Conservation (phyloP, 768 basidiomycete species). For the Naganishia antarctica region DNA sequence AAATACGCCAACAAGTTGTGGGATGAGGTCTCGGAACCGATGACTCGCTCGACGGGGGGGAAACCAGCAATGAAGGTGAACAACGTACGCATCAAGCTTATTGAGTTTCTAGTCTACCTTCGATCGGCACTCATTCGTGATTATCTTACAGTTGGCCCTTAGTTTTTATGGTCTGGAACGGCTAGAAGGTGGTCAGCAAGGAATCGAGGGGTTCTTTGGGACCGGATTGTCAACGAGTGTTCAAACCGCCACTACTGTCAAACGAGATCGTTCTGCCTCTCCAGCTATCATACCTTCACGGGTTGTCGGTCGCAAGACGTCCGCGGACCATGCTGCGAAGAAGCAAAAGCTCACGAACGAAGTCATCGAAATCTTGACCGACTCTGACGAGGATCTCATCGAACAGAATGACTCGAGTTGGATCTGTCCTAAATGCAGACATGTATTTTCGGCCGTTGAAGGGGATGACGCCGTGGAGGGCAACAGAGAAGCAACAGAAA, state of each 20-base stretch:
- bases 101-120: no score
- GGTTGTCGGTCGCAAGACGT: not conserved
- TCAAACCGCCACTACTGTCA: slow-evolving; percentile 27
- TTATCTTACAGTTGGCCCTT: slow-evolving; percentile 36
- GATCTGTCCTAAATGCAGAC: slow-evolving; percentile 47
- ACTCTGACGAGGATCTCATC: slow-evolving; percentile 38
- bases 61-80: slow-evolving; percentile 60
- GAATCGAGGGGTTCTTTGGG: slow-evolving; percentile 80
- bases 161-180: slow-evolving; percentile 42
- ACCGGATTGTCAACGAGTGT: slow-evolving; percentile 34
- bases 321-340: slow-evolving; percentile 30
- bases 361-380: slow-evolving; percentile 49
- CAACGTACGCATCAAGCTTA: slow-evolving; percentile 57
- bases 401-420: slow-evolving; percentile 13
- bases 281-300: not conserved
- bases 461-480: slow-evolving; percentile 9
- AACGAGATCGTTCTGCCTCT: not conserved
- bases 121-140: not conserved
- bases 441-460: slow-evolving; percentile 50
- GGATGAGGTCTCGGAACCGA: slow-evolving; percentile 72
- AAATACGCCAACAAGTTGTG: slow-evolving; percentile 73
- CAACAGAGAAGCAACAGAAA: slow-evolving; percentile 17
- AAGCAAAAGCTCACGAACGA: slow-evolving; percentile 26
- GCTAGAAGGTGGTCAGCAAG: slow-evolving; percentile 64
- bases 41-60: slow-evolving; percentile 25